Base-by-base conservation (phyloP, 441 rosid species). In the Jatropha podagrica region DNA sequence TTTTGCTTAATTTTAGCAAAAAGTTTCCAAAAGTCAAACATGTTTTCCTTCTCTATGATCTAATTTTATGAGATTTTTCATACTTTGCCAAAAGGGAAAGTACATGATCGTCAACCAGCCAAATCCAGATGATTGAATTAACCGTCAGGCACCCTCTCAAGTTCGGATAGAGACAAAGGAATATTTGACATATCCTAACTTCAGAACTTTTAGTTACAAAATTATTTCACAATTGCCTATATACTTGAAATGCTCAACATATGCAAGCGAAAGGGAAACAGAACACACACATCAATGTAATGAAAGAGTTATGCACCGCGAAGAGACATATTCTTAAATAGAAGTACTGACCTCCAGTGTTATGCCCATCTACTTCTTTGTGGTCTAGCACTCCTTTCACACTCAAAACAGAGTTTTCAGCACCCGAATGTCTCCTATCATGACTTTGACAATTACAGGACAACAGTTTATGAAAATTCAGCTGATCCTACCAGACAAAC, bases 391-490 rank as follows among this genome's bases (percentile, higher is more conserved):
- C 63, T 64, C 73, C 74, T 78, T 85, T 78, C 51, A 84, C 80
- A 71, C 49, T 74, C 42, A 72, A 75, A 46, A 68, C 74, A 73
- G 63, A 71, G 46, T 69, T 49, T 27, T 58, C 80, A 69, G 56
- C 67, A 55, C 79, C 81, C 14, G 90, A 86, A 69, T 74, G 85
- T 83, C 85, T 88, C 84, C 85, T 88, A 79, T 84, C 93, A 67
- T 80, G 78, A 65, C 74, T 86, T 87, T 84, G 93, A 74, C 96
- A 95, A 77, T 81, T 72, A 73, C 92, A 87, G 78, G 93, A 91
- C 77, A 93, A 78, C 46, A 93, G 87, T 86, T 95, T 92, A 79
- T 92, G 98, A 79, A 92, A 91, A 74, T 93, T 95, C 83, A 93
- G 81, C 78, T 83, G 87, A 83, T 93, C 93, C 99, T 93, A 74